These are phyloP conservation scores for Paraphaeosphaeria minitans DNA, from an alignment of 2,329 filamentous ascomycete species.

Conservation along the genomic window DNA sequence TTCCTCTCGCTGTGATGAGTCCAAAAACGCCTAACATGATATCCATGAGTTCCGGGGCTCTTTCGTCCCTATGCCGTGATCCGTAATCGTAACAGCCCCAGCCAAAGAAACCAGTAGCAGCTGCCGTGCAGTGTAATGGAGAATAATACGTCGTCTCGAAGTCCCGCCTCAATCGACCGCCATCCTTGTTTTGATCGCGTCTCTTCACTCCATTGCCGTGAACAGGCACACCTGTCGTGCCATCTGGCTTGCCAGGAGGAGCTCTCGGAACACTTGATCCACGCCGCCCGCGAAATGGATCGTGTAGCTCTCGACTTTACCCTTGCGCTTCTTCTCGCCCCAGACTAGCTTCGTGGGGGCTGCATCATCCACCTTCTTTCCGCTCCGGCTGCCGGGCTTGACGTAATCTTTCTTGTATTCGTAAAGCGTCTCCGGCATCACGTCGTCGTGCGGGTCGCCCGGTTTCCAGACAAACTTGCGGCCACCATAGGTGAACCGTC, in stretches of 20 bases:
- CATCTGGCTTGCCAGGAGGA: constrained; percentile 46
- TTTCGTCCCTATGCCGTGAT: constrained; percentile 7
- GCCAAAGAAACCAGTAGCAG: constrained; percentile 4
- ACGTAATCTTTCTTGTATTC: constrained; percentile 42
- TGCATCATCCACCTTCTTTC: constrained; percentile 43
- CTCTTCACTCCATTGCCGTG: constrained; percentile 39
- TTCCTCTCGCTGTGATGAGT: constrained; percentile 5
- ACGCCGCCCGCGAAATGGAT: constrained; percentile 46
- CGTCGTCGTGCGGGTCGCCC: constrained; percentile 54
- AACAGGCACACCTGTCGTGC: constrained; percentile 44
- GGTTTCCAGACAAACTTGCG: constrained; percentile 51
- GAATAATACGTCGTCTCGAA: constrained; percentile 8
- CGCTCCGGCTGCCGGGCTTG: constrained; percentile 43
- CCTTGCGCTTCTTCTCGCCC: constrained; percentile 45
- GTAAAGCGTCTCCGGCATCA: constrained; percentile 46
- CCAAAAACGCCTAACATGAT: constrained; percentile 20
- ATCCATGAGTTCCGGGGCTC: constrained; percentile 21
- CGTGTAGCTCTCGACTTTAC: constrained; percentile 45
- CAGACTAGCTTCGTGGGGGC: constrained; percentile 38
- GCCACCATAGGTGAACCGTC: constrained; percentile 45
- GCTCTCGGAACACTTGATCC: constrained; percentile 45
- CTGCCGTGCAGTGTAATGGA: constrained; percentile 1
- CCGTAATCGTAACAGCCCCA: constrained; percentile 5
- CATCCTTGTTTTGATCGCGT: not conserved
- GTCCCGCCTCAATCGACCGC: not conserved